phyloP scores from a whole-genome alignment of 2,329 filamentous ascomycete genomes.

The Myotisia sp. region DNA sequence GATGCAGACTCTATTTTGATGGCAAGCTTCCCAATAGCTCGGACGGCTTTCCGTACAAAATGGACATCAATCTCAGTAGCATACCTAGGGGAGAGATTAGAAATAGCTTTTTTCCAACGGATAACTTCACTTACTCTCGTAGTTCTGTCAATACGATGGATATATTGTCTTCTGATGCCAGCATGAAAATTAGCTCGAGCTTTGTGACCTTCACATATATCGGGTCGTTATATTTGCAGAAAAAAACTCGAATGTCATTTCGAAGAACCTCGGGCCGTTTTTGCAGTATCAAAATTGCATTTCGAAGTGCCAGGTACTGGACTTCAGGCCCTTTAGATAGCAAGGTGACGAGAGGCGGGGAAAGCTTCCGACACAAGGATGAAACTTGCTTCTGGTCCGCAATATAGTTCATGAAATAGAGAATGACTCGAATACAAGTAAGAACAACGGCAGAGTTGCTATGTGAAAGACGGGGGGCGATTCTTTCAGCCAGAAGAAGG shows the following conservation, averaged over 20 bases:
- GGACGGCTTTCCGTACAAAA: slow-evolving; percentile 93
- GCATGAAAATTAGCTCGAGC: slow-evolving; percentile 96
- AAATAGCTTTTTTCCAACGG: neutral
- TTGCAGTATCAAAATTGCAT: slow-evolving; percentile 86
- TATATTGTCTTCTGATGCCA: slow-evolving; percentile 90
- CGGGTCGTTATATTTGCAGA: slow-evolving; percentile 99
- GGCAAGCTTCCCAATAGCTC: slow-evolving; percentile 91
- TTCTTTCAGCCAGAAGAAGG: slow-evolving; percentile 76
- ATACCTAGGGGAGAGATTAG: slow-evolving; percentile 35
- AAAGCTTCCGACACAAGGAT: slow-evolving; percentile 77
- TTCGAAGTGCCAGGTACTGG: slow-evolving; percentile 89
- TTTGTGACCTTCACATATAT: slow-evolving; percentile 99
- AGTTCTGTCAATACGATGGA: slow-evolving; percentile 87
- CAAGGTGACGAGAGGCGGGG: slow-evolving; percentile 83
- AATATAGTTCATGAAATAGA: slow-evolving; percentile 99
- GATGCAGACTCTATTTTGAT: slow-evolving; percentile 98
- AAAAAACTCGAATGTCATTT: slow-evolving; percentile 96
- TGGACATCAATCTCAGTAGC: slow-evolving; percentile 97
- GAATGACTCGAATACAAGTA: slow-evolving; percentile 87
- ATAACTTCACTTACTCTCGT: slow-evolving; percentile 50
- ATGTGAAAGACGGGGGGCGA: slow-evolving; percentile 88
- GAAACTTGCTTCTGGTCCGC: slow-evolving; percentile 78
- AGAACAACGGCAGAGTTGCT: slow-evolving; percentile 93
- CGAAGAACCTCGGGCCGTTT: slow-evolving; percentile 80
- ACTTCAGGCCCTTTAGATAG: slow-evolving; percentile 94